Evolutionary conservation across 2,329 filamentous ascomycete species (phyloP), one percentile per base, ranked within the genome.

Genomic region (Trichoderma brevicompactum): DNA sequence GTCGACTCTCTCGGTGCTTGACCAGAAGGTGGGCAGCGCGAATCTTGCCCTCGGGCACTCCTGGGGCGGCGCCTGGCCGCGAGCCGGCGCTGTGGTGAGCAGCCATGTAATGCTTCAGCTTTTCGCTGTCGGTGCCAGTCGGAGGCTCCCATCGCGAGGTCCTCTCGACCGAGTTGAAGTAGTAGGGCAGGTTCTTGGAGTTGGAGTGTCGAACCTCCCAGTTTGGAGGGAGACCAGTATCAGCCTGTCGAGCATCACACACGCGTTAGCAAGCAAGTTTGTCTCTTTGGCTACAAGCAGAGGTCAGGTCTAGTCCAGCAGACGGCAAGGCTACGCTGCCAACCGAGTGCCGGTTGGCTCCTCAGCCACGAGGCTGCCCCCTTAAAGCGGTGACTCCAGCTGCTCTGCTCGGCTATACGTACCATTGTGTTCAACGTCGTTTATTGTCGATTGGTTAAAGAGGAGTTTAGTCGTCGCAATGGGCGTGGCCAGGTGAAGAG

Each of bases 141-240:
- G 95, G 95, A 3, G 95, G 94, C 76, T 98, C 95, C 95, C 95
- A 99, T 80, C 92, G 88, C 69, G 95, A 98, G 76, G 92, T 88
- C 78, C 94, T 94, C 69, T 92, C 92, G 71, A 80, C 81, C 52
- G 90, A 83, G 80, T 97, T 96, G 89, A 97, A 98, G 83, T 98
- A 99, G 84, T 99, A 99, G 43, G 95, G 95, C 41, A 98, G 90
- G 81, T 96, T 96, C 83, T 97, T 98, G 79, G 92, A 96, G 83
- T 97, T 96, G 79, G 92, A 97, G 82, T 96, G 92, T 78, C 95
- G 92, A 75, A 99, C 92, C 82, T 98, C 95, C 94, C 94, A 97
- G 78, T 89, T 88, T 56, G 87, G 78, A 68, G 94, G 94, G 69
- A 97, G 87, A 77, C 94, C 94, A 71, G 90, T 89, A 65, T 93